Base-by-base conservation (phyloP, 257 asterid genomes). In the Nemophila menziesii region DNA sequence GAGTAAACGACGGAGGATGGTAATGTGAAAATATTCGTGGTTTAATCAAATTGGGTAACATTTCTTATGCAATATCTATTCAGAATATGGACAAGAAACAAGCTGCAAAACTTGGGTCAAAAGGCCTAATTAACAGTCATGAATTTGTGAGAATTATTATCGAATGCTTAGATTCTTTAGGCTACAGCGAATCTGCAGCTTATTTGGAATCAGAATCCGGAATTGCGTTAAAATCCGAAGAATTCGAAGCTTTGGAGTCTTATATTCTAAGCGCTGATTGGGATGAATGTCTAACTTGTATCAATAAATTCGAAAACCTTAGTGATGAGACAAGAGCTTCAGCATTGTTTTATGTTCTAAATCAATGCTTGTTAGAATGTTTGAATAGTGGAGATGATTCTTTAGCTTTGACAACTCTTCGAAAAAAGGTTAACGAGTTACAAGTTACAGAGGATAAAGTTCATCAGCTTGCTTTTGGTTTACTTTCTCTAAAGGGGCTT, bases 151-250 rank as follows among this genome's bases (percentile, higher is more conserved):
- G 93, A 33, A 51, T 76, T 36, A 78, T 80, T 27, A 58, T 68
- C 53, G 92, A 84, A 37, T 76, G 84, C 56, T 63, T 89, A 39
- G 56, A 66, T 57, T 69, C 93, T 3, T 62, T 89, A 58, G 98
- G 98, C 11, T 89, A 80, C 50, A 52, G 46, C 36, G 69, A 68
- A 17, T 64, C 95, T n/a, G 95, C 92, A 0, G 62, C 69, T 33
- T 72, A 73, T 58, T 68, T 89, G 71, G 94, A 89, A 77, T 60
- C 72, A 12, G 98, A 89, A 62, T 78, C 98, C 29, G 66, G 84
- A 48, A 65, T 89, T 68, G 33, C 58, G 16, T 62, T 59, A 44
- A 84, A 74, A 52, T 76, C 90, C 13, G 47, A 43, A 0, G 84
- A 76, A 23, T 64, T 80, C 9, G 77, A 70, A 41, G 53, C 55